Conservation (phyloP, 1,284 basidiomycete genomes). For the Pholiota adiposa region DNA sequence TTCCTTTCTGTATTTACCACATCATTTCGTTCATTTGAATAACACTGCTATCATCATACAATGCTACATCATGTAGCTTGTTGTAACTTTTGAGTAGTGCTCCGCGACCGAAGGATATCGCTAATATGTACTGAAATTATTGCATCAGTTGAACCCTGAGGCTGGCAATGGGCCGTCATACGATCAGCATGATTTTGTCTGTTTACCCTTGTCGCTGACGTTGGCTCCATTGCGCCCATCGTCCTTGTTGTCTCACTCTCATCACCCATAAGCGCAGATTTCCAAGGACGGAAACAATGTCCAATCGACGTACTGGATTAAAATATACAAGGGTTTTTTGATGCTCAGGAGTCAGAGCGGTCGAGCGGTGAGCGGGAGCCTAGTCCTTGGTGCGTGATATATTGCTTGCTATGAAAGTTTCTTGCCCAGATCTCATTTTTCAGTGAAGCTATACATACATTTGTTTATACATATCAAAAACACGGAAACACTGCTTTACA, state of each 20-base stretch:
- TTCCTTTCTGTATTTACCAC: neutral
- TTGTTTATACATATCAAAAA: neutral
- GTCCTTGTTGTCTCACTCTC: neutral
- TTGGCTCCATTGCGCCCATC: neutral
- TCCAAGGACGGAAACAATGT: neutral
- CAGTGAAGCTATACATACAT: neutral
- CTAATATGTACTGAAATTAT: too few relatives aligned
- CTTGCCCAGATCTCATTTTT: neutral
- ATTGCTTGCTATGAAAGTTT: neutral
- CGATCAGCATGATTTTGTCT: neutral
- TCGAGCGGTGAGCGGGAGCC: too few relatives aligned
- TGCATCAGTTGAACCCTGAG: neutral
- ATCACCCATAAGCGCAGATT: neutral
- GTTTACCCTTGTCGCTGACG: neutral
- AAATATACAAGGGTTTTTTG: neutral
- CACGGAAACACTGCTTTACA: neutral
- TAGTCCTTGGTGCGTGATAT: neutral
- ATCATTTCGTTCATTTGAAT: neutral
- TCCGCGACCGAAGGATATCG: too few relatives aligned
- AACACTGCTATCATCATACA: neutral
- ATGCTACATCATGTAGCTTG: neutral
- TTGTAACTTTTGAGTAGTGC: neutral
- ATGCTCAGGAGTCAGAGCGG: neutral
- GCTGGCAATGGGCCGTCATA: neutral
- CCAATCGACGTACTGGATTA: too few relatives aligned